Conservation (phyloP, 1,139 yeast species). For the Nakaseomyces glabratus region DNA sequence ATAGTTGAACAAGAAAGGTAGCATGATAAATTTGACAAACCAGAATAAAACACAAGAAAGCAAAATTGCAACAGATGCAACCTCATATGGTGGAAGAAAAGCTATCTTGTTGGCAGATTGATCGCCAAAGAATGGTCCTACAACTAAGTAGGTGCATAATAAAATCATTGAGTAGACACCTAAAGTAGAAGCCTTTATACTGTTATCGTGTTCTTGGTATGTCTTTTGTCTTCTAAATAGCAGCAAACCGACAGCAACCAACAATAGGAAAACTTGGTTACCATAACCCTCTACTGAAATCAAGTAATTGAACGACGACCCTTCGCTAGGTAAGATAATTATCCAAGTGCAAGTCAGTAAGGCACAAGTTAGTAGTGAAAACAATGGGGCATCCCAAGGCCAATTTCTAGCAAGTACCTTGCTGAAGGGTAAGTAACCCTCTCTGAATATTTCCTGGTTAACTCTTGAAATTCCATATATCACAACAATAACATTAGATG, state of each 20-base stretch:
- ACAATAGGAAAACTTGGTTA: conserved; percentile 40
- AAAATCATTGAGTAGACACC: conserved; percentile 40
- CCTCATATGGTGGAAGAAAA: conserved; percentile 46
- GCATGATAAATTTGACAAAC: conserved; percentile 38
- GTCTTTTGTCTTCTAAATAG: conserved; percentile 42
- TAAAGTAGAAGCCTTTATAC: conserved; percentile 40
- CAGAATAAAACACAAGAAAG: conserved; percentile 38
- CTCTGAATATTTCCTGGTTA: conserved; percentile 57
- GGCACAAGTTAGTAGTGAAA: conserved; percentile 34
- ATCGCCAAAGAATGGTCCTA: conserved; percentile 41
- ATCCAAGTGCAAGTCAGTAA: conserved; percentile 34
- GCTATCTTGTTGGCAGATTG: conserved; percentile 38
- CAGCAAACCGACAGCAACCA: conserved; percentile 46
- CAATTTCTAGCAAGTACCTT: conserved; percentile 45
- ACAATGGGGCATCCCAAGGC: conserved; percentile 51
- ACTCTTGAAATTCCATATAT: conserved; percentile 51
- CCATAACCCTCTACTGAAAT: conserved; percentile 54
- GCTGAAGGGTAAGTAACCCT: conserved; percentile 52
- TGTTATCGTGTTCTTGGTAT: conserved; percentile 18
- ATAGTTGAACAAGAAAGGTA: conserved; percentile 41
- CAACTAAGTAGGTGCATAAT: conserved; percentile 36
- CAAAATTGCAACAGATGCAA: conserved; percentile 34
- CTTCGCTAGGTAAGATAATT: conserved; percentile 40
- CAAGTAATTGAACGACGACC: conserved; percentile 48
- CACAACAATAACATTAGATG: conserved; percentile 56